phyloP scores from a whole-genome alignment of 495 filamentous ascomycete species.

The Choiromyces venosus region DNA sequence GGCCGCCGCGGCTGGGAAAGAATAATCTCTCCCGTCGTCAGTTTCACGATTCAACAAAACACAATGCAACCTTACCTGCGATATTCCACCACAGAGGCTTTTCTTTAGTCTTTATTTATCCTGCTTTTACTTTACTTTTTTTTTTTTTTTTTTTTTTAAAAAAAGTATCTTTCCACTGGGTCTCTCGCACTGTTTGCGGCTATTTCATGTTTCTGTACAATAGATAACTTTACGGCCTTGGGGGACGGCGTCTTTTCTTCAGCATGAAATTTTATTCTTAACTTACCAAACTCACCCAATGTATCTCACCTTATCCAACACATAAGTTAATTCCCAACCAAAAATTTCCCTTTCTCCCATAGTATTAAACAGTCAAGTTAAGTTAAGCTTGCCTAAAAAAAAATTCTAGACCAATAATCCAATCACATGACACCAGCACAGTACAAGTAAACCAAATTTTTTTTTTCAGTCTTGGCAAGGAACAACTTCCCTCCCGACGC shows the following conservation, averaged over 20 bases:
- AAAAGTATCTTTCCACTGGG: not conserved
- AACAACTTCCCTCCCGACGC: not conserved
- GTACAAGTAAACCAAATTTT: not conserved
- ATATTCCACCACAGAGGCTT: not conserved
- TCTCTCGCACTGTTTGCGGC: not conserved
- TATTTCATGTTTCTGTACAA: not conserved
- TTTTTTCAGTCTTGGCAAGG: not conserved
- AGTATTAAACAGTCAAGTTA: not conserved
- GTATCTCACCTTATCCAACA: too few relatives aligned
- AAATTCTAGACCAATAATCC: not conserved
- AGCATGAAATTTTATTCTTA: not conserved
- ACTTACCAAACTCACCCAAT: too few relatives aligned
- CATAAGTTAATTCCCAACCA: not conserved
- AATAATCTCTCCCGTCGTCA: not conserved
- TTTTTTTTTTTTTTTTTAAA: not conserved
- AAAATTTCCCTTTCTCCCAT: not conserved
- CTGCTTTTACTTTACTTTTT: too few relatives aligned
- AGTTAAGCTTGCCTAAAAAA: too few relatives aligned
- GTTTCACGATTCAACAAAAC: not conserved
- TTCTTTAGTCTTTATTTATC: too few relatives aligned
- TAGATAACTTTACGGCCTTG: not conserved
- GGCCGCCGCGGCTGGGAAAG: not conserved
- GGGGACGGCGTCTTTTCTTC: not conserved
- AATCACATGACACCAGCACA: not conserved
- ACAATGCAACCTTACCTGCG: not conserved